phyloP scores from a whole-genome alignment of 176 grass and related monocot species.

The Oryza rufipogon region DNA sequence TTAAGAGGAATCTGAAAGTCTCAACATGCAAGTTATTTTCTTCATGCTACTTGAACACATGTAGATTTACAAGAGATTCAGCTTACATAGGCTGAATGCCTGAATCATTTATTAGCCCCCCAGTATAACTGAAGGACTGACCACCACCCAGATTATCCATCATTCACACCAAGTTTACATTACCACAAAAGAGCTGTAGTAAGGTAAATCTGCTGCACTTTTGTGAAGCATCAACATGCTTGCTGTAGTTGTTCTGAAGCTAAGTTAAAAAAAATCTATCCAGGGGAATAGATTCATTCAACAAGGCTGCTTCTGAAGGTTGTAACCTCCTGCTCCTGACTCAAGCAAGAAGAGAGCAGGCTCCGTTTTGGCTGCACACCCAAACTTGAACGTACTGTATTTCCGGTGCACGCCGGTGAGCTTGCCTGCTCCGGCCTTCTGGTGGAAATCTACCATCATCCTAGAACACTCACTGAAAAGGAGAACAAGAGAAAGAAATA shows the following conservation, averaged over 20 bases:
- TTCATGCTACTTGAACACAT: background rate
- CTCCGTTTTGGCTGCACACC: constrained; percentile 61
- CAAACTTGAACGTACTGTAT: constrained; percentile 74
- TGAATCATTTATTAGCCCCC: constrained; percentile 28
- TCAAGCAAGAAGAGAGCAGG: constrained; percentile 70
- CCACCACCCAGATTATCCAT: background rate
- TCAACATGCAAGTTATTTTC: background rate
- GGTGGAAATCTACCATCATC: constrained; percentile 84
- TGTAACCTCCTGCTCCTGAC: constrained; percentile 8
- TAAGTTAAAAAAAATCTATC: constrained; percentile 35
- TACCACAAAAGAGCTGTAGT: background rate
- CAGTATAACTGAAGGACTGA: constrained; percentile 6
- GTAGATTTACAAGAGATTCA: constrained; percentile 28
- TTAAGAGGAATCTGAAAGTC: background rate
- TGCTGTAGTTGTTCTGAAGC: constrained; percentile 38
- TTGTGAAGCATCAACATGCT: constrained; percentile 47
- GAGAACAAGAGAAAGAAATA: background rate
- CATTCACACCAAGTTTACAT: constrained; percentile 22
- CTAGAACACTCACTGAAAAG: constrained; percentile 67
- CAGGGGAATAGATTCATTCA: constrained; percentile 43
- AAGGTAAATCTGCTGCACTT: constrained; percentile 47
- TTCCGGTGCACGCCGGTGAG: constrained; percentile 75
- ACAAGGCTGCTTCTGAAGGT: constrained; percentile 15
- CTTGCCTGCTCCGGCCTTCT: constrained; percentile 66
- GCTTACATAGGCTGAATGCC: constrained; percentile 3